phyloP scores from a whole-genome alignment of 305 asterid species.

The Lippia alba region DNA sequence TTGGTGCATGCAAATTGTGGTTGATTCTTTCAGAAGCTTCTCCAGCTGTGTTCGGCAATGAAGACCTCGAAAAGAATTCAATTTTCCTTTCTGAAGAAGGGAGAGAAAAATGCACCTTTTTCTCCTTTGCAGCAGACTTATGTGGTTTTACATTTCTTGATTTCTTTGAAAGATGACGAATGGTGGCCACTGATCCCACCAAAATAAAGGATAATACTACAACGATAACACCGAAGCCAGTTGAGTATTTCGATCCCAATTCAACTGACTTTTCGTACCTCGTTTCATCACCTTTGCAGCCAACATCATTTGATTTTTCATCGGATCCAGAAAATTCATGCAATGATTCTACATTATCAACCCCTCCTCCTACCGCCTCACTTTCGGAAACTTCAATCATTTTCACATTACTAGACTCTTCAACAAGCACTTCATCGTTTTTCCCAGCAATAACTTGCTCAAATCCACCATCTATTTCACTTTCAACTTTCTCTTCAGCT shows the following conservation, averaged over 20 bases:
- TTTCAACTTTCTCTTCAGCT: conserved; percentile 20
- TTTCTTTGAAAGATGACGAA: conserved; percentile 33
- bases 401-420: background rate
- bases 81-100: conserved; percentile 39
- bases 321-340: conserved; percentile 26
- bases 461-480: conserved; percentile 12
- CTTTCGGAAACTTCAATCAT: conserved; percentile 18
- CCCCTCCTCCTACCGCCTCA: conserved; percentile 21
- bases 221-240: conserved; percentile 36
- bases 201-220: conserved; percentile 32
- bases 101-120: conserved; percentile 5
- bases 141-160: conserved; percentile 33
- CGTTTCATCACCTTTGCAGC: conserved; percentile 14
- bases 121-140: conserved; percentile 32
- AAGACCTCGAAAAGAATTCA: conserved; percentile 44
- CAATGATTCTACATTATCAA: conserved; percentile 6
- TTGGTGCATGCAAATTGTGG: conserved; percentile 42
- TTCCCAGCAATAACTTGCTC: conserved; percentile 3
- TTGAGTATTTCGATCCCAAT: conserved; percentile 29
- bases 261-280: conserved; percentile 33
- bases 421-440: background rate
- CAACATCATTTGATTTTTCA: conserved; percentile 24
- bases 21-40: conserved; percentile 38
- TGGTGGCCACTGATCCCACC: conserved; percentile 43
- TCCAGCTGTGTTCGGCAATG: conserved; percentile 23